Conservation (phyloP, 2,329 filamentous ascomycete species). For the Microsporum canis region DNA sequence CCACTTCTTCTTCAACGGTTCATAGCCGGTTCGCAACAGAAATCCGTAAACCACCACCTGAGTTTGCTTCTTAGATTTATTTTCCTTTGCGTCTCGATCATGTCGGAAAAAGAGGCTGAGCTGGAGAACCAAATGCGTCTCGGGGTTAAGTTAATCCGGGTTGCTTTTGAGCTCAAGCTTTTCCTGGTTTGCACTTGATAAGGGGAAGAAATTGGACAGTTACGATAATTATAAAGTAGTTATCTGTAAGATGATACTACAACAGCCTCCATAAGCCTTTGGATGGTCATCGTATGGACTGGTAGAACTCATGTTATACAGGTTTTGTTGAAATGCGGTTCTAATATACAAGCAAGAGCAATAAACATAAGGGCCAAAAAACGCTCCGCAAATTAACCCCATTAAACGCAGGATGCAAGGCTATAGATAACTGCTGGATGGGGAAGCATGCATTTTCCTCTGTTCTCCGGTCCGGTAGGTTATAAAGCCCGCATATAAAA, state of each 20-base stretch:
- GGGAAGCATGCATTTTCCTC: background rate
- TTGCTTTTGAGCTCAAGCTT: background rate
- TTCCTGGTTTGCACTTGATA: no score
- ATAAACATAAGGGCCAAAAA: background rate
- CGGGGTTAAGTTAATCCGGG: background rate
- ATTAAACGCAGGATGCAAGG: background rate
- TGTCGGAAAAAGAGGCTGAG: background rate
- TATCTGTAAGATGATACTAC: background rate
- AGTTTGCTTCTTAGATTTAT: background rate
- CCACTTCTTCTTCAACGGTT: slow-evolving; percentile 4
- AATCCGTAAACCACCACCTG: background rate
- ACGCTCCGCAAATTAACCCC: background rate
- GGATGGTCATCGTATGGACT: background rate
- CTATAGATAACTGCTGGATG: background rate
- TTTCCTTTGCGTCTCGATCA: background rate
- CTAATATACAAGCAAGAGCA: slow-evolving; percentile 1
- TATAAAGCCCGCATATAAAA: background rate
- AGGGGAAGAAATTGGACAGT: no score
- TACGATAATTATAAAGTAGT: no score
- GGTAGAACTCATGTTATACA: background rate
- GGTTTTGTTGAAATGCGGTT: background rate
- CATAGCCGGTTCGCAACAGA: slow-evolving; percentile 5
- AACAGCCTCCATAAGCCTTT: background rate
- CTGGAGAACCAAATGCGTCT: background rate
- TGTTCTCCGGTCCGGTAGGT: background rate